These are phyloP conservation scores for Mortierella sp. DNA, from an alignment of 371 early-diverging fungal genomes.

Conservation along the genomic window DNA sequence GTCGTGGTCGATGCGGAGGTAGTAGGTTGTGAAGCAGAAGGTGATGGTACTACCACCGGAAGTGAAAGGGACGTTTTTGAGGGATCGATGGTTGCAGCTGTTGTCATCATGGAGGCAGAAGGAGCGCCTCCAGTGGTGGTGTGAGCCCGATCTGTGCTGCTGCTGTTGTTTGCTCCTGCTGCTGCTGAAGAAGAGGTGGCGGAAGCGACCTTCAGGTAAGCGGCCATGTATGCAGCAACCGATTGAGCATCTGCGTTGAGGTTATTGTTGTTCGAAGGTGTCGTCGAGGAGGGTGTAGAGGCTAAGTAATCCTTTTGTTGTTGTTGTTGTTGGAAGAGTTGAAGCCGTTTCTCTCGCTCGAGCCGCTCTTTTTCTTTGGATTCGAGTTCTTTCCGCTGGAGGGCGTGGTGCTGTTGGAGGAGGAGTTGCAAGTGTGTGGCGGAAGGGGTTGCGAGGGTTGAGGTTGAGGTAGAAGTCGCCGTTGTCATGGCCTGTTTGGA, in stretches of 20 bases:
- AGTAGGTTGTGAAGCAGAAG: not conserved
- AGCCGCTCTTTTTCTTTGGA: slow-evolving; percentile 30
- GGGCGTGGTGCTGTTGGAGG: slow-evolving; percentile 54
- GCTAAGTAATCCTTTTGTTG: not conserved
- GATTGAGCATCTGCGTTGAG: slow-evolving; percentile 48
- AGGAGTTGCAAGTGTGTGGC: slow-evolving; percentile 49
- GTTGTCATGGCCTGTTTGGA: slow-evolving; percentile 11
- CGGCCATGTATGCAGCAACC: slow-evolving; percentile 56
- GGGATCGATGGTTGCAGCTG: slow-evolving; percentile 27
- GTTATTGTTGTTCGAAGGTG: not conserved
- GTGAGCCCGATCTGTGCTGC: slow-evolving; percentile 24
- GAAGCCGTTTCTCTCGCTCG: slow-evolving; percentile 18
- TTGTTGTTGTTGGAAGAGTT: slow-evolving; percentile 14
- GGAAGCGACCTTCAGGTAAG: slow-evolving; percentile 35
- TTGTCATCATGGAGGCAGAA: not conserved
- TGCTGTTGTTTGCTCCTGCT: not conserved
- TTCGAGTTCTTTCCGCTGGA: slow-evolving; percentile 48
- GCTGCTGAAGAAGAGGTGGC: not conserved
- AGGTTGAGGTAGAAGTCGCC: slow-evolving; percentile 10
- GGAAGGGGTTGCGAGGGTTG: slow-evolving; percentile 8
- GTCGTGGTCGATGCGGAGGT: not conserved
- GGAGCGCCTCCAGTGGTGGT: not conserved
- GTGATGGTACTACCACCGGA: not conserved
- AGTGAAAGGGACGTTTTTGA: slow-evolving; percentile 22
- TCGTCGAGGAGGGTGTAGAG: not conserved